Conservation (phyloP, 805 yeast genomes). For the Limtongia smithiae region DNA sequence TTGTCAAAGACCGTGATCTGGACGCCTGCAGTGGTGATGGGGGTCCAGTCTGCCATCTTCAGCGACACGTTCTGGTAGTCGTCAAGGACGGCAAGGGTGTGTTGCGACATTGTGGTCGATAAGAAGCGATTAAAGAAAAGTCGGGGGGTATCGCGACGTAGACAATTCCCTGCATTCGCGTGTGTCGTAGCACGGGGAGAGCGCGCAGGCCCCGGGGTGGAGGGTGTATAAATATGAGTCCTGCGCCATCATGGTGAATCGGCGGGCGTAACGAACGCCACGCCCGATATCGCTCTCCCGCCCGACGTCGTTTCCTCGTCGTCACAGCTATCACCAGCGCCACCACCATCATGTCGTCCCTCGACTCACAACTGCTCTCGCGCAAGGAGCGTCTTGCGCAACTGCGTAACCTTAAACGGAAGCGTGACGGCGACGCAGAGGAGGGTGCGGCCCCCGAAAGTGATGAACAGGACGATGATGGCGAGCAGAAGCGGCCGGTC, state of each 20-base stretch:
- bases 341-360: conserved; percentile 21
- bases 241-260: no score
- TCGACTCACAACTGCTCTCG: conserved; percentile 34
- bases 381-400: conserved; percentile 37
- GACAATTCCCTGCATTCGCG: no score
- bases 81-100: conserved; percentile 27
- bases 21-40: conserved; percentile 6
- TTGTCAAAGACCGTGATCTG: conserved; percentile 28
- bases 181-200: no score
- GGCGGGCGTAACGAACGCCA: no score
- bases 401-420: conserved; percentile 32
- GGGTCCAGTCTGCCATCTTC: conserved; percentile 26
- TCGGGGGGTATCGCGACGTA: neutral
- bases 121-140: neutral
- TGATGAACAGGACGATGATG: neutral
- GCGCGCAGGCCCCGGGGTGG: no score
- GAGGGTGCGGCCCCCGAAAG: neutral
- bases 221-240: no score
- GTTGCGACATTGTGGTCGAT: neutral
- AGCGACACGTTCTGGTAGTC: conserved; percentile 29
- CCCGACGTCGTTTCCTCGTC: no score
- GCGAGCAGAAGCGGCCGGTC: neutral
- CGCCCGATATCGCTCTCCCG: no score
- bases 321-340: no score
- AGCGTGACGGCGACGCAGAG: conserved; percentile 17